Evolutionary conservation across 306 rosid genomes (phyloP).

Genomic region (Quercus alba): DNA sequence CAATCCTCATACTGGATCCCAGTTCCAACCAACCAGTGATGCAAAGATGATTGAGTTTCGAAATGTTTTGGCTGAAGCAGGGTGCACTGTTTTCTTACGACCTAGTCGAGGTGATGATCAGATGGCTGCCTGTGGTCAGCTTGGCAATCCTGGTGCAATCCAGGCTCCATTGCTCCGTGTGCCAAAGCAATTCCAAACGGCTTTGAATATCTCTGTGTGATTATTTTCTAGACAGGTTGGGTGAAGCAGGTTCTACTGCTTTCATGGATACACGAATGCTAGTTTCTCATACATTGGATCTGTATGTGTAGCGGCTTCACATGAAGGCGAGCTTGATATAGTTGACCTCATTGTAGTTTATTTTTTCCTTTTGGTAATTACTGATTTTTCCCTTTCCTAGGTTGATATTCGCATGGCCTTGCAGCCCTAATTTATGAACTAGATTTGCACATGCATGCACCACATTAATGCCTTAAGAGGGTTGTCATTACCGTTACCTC

Average conservation of each 20-base stretch:
- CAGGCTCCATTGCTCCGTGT: conserved; percentile 82
- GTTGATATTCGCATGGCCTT: neutral
- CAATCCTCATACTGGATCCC: conserved; percentile 79
- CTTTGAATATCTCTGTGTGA: conserved; percentile 40
- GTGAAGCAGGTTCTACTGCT: conserved; percentile 1
- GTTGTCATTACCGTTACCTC: neutral
- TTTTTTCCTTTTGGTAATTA: neutral
- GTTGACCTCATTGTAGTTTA: neutral
- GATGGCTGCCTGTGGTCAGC: conserved; percentile 99
- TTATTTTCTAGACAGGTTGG: neutral
- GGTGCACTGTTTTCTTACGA: conserved; percentile 61
- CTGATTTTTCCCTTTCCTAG: neutral
- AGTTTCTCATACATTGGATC: neutral
- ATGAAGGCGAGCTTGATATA: neutral
- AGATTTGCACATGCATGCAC: neutral
- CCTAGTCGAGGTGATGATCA: conserved; percentile 89
- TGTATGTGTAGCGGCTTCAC: neutral
- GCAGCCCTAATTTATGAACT: neutral
- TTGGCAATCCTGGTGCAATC: conserved; percentile 70
- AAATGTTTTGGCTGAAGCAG: conserved; percentile 63
- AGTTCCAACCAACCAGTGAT: conserved; percentile 73
- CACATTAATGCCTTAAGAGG: neutral
- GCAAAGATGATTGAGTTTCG: conserved; percentile 78
- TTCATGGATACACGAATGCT: neutral
- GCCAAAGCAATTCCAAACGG: conserved; percentile 66